A percentile compares a stretch with the other conserved stretches of the same genome.
These are phyloP conservation scores for Flueggea neowawraea DNA, from an alignment of 441 rosid species.

Conservation along the genomic window DNA sequence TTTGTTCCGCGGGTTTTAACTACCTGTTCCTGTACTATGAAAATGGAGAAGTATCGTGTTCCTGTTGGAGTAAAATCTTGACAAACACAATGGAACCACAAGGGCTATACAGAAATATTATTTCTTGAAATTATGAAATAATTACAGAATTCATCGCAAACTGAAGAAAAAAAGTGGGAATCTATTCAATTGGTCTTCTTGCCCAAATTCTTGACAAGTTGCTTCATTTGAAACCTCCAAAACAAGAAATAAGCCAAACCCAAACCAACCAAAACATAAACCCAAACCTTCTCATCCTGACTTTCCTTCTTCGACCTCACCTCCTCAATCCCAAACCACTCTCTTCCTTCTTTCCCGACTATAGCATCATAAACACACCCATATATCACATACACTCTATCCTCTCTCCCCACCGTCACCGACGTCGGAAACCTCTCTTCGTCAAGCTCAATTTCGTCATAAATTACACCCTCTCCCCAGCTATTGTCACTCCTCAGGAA, in stretches of 20 bases:
- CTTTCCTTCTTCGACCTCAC: conserved; percentile 55
- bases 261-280: conserved; percentile 59
- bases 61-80: no score
- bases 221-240: conserved; percentile 94
- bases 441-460: conserved; percentile 64
- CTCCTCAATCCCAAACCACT: conserved; percentile 63
- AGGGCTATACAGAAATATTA: no score
- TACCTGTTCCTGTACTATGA: no score
- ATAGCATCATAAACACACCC: conserved; percentile 60
- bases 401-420: conserved; percentile 52
- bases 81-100: no score
- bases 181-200: conserved; percentile 38
- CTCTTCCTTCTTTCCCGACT: conserved; percentile 39
- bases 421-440: conserved; percentile 51
- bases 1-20: no score
- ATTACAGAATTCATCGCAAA: no score
- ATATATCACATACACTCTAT: conserved; percentile 71
- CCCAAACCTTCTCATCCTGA: conserved; percentile 61
- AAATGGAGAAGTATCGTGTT: no score
- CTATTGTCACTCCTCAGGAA: conserved; percentile 65
- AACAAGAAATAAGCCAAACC: conserved; percentile 72
- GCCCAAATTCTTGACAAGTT: conserved; percentile 51
- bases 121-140: no score
- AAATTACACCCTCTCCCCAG: conserved; percentile 76
- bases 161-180: no score